Evolutionary conservation across 1,284 basidiomycete genomes (phyloP), one percentile per base, ranked within the genome.

Genomic region (Sporisorium iseilematis-ciliati): DNA sequence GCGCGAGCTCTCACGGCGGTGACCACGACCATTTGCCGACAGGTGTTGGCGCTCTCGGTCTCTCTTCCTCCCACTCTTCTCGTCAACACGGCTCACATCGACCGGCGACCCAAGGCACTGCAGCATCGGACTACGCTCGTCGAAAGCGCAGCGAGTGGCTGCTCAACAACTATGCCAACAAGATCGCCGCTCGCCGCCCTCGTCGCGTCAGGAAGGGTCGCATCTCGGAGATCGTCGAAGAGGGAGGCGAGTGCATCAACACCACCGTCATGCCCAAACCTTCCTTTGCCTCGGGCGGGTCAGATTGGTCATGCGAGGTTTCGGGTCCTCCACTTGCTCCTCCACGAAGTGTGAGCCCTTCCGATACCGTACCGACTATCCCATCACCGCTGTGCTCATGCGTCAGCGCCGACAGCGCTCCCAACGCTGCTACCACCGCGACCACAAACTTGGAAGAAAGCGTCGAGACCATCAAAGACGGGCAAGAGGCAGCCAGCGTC

Each of bases 361-460:
- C 74, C 42, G 81, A 84, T 23, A 83, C 80, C 1, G 72, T 82
- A 0, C 82, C 82, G 12, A 65, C 75, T 18, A 54, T 82, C 2
- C 76, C 80, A 12, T 83, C 82, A 14, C 82, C 82, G 3, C 65
- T 84, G n/a, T 80, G 71, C 53, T 73, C 70, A 10, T 78, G 77
- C 51, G 64, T 77, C 43, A 74, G 55, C 20, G 77, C 74, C 12
- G 73, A 76, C 14, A 45, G 8, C 25, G 31, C 48, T 53, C 43
- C 53, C 16, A 6, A 7, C 8, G 18, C 49, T 10, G 43, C 54
- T 16, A 23, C 57, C 0, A 25, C 50, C 18, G 43, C 54, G 11
- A 23, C 57, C 0, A 25, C 50, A 12, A 67, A 51, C 16, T 52
- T 78, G 20, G 75, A 78, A 26, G 75, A 68, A 40, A 78, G 75